Percentiles rank a stretch among this genome's conserved stretches.
phyloP scores from a whole-genome alignment of 768 basidiomycete genomes.

The Pulveroboletus sp. region DNA sequence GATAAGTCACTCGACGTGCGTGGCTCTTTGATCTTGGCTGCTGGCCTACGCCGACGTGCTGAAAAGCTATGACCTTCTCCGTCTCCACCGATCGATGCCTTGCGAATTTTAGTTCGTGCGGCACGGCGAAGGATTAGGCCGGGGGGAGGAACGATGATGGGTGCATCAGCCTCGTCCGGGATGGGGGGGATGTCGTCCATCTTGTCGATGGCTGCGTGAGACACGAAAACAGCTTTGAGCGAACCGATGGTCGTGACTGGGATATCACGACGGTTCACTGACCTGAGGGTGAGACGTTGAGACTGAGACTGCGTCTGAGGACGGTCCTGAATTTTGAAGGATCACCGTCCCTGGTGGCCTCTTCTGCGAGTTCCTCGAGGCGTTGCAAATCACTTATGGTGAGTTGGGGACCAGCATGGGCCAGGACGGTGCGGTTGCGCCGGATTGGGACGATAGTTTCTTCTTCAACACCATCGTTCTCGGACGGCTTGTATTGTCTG shows the following conservation, averaged over 20 bases:
- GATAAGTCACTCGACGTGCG: slow-evolving; percentile 71
- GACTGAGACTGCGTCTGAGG: slow-evolving; percentile 80
- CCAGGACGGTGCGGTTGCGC: slow-evolving; percentile 62
- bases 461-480: slow-evolving; percentile 71
- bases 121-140: slow-evolving; percentile 88
- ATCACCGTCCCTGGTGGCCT: slow-evolving; percentile 80
- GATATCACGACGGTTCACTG: slow-evolving; percentile 33
- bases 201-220: slow-evolving; percentile 53
- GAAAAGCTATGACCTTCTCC: slow-evolving; percentile 82
- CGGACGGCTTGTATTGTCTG: slow-evolving; percentile 82
- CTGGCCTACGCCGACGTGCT: slow-evolving; percentile 28
- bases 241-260: slow-evolving; percentile 10
- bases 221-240: slow-evolving; percentile 19
- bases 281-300: slow-evolving; percentile 85
- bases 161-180: slow-evolving; percentile 82
- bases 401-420: slow-evolving; percentile 73
- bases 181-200: slow-evolving; percentile 66
- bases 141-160: slow-evolving; percentile 80
- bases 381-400: slow-evolving; percentile 93
- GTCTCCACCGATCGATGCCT: slow-evolving; percentile 69
- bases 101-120: slow-evolving; percentile 94
- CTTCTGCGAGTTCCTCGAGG: slow-evolving; percentile 89
- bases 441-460: slow-evolving; percentile 67
- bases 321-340: slow-evolving; percentile 74
- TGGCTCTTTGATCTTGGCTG: slow-evolving; percentile 33